These are phyloP conservation scores for Podospora fimiseda DNA, from an alignment of 495 filamentous ascomycete species.

Conservation along the genomic window DNA sequence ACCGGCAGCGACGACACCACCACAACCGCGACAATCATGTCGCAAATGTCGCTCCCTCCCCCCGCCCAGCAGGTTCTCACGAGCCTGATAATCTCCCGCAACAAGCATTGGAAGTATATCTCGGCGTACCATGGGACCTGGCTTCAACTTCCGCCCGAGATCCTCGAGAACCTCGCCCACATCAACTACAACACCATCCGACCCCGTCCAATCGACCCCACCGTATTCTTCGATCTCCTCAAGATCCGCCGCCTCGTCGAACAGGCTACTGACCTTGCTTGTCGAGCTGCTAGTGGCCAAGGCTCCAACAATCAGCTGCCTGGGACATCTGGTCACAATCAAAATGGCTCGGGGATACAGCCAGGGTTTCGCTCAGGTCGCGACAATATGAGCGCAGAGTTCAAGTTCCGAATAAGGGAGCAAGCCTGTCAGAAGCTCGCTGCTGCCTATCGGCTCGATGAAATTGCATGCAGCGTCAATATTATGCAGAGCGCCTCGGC, in stretches of 20 bases:
- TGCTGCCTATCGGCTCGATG: conserved; percentile 68
- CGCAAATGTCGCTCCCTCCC: too few relatives aligned
- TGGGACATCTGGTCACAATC: conserved; percentile 43
- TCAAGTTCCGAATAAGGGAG: conserved; percentile 69
- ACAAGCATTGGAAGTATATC: conserved; percentile 81
- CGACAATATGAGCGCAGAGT: conserved; percentile 63
- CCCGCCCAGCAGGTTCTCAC: too few relatives aligned
- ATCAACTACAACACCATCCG: conserved; percentile 69
- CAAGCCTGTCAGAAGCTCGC: conserved; percentile 68
- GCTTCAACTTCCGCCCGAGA: conserved; percentile 77
- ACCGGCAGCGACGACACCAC: too few relatives aligned
- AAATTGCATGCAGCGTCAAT: conserved; percentile 73
- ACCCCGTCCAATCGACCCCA: conserved; percentile 70
- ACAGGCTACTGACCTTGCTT: conserved; percentile 67
- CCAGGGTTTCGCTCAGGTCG: conserved; percentile 47
- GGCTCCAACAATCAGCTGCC: conserved; percentile 55
- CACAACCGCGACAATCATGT: too few relatives aligned
- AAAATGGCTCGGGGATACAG: conserved; percentile 55
- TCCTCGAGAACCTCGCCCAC: conserved; percentile 70
- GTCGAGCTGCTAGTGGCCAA: conserved; percentile 66
- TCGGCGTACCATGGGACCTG: conserved; percentile 79
- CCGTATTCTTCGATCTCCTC: conserved; percentile 74
- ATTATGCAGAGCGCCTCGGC: conserved; percentile 77
- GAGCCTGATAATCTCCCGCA: too few relatives aligned
- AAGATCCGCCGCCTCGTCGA: conserved; percentile 73